phyloP scores from a whole-genome alignment of 2,329 filamentous ascomycete species.

The Aureobasidium uvarum region DNA sequence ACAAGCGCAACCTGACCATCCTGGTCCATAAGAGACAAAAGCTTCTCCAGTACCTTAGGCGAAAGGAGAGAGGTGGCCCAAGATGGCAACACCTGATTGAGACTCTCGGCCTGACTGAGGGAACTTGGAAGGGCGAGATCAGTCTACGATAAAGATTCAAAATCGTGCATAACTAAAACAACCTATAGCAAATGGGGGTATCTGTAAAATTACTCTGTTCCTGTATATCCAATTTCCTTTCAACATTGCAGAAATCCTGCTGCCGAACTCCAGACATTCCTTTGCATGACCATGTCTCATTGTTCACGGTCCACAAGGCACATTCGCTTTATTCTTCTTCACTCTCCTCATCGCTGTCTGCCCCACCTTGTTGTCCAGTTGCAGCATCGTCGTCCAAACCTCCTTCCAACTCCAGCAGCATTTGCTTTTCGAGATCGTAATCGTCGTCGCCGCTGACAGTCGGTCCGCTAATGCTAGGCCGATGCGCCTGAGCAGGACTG shows the following conservation, averaged over 20 bases:
- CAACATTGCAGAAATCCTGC: neutral
- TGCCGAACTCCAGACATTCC: neutral
- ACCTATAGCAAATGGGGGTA: constrained; percentile 8
- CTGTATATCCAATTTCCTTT: constrained; percentile 16
- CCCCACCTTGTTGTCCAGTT: constrained; percentile 27
- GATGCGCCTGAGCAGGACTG: constrained; percentile 34
- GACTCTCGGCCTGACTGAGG: constrained; percentile 80
- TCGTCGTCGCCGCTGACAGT: constrained; percentile 39
- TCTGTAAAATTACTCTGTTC: constrained; percentile 25
- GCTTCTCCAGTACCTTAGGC: constrained; percentile 79
- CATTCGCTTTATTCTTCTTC: constrained; percentile 42
- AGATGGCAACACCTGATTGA: constrained; percentile 84
- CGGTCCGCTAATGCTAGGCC: constrained; percentile 31
- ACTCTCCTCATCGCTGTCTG: constrained; percentile 44
- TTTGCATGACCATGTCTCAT: neutral
- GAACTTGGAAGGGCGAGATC: constrained; percentile 90
- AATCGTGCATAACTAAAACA: constrained; percentile 5
- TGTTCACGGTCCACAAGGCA: neutral
- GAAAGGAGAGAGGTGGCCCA: constrained; percentile 85
- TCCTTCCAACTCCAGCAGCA: constrained; percentile 44
- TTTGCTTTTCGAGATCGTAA: constrained; percentile 44
- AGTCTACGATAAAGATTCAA: constrained; percentile 53
- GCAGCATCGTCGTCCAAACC: constrained; percentile 34
- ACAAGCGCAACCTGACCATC: constrained; percentile 84
- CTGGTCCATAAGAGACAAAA: constrained; percentile 89